A percentile compares a stretch with the other conserved stretches of the same genome.
Evolutionary conservation across 1,284 basidiomycete species (phyloP).

Genomic region (Rhodotorula sp.): DNA sequence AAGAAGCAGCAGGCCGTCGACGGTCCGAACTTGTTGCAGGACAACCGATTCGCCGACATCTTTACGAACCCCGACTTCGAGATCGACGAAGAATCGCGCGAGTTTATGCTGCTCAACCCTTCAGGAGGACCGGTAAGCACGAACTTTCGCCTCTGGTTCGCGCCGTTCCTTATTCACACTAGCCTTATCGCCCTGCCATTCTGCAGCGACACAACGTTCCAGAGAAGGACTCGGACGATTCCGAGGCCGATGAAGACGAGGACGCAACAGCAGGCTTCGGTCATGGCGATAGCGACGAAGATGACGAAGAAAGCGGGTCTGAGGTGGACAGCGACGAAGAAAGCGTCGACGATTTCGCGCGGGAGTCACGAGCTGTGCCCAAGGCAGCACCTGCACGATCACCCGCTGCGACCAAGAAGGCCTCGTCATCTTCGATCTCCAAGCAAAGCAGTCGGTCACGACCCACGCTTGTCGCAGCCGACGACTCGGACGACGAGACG

Average conservation of each 20-base stretch:
- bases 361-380: not conserved
- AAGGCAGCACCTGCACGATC: not conserved
- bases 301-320: slow-evolving; percentile 48
- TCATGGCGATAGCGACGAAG: slow-evolving; percentile 54
- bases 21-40: slow-evolving; percentile 62
- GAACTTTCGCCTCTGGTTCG: too few species aligned
- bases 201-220: not conserved
- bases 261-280: slow-evolving; percentile 48
- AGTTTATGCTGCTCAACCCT: slow-evolving; percentile 89
- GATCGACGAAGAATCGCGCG: slow-evolving; percentile 81
- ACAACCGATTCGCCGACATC: slow-evolving; percentile 84
- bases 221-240: slow-evolving; percentile 3
- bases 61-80: slow-evolving; percentile 93
- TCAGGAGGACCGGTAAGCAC: slow-evolving; percentile 57
- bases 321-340: slow-evolving; percentile 55
- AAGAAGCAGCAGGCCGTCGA: slow-evolving; percentile 53
- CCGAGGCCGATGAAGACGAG: slow-evolving; percentile 15
- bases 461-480: slow-evolving; percentile 35
- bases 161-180: not conserved
- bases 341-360: not conserved
- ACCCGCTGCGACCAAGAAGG: not conserved
- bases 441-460: slow-evolving; percentile 17
- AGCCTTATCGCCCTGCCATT: not conserved
- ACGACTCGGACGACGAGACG: slow-evolving; percentile 36
- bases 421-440: not conserved